Evolutionary conservation across 768 basidiomycete species (phyloP).

Genomic region (Neoboletus magnificus): DNA sequence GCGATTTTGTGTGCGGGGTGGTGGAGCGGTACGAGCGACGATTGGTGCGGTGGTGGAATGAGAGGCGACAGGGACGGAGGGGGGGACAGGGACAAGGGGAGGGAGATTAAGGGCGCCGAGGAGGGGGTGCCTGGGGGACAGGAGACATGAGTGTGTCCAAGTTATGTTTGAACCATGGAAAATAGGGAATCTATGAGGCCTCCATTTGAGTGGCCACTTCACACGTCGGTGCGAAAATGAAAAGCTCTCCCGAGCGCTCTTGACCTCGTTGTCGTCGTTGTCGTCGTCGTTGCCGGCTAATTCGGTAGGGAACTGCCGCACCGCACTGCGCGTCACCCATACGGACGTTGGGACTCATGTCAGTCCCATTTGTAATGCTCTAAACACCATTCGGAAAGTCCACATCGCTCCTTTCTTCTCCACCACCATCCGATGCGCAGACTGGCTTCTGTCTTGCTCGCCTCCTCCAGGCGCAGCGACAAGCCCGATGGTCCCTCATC

Average conservation of each 20-base stretch:
- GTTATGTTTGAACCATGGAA: background rate
- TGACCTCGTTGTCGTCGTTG: conserved; percentile 8
- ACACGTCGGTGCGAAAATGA: conserved; percentile 11
- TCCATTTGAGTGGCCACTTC: background rate
- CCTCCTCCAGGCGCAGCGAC: conserved; percentile 36
- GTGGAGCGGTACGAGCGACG: conserved; percentile 68
- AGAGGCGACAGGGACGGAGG: conserved; percentile 19
- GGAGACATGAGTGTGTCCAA: background rate
- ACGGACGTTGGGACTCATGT: conserved; percentile 6
- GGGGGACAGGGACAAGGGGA: background rate
- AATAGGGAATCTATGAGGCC: background rate
- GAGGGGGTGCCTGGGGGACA: conserved; percentile 2
- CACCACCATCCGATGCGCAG: conserved; percentile 53
- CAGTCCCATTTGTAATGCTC: conserved; percentile 38
- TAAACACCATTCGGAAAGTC: conserved; percentile 16
- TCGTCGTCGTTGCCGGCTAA: conserved; percentile 12
- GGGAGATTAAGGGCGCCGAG: conserved; percentile 17
- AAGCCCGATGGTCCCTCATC: conserved; percentile 19
- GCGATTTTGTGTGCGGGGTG: conserved; percentile 49
- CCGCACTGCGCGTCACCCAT: background rate
- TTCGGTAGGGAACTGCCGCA: conserved; percentile 20
- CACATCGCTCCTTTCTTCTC: conserved; percentile 19
- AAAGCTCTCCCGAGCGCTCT: background rate
- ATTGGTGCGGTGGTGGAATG: conserved; percentile 48
- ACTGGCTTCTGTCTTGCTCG: conserved; percentile 57